Evolutionary conservation across 2,329 filamentous ascomycete genomes (phyloP), one percentile per base, ranked within the genome.

Genomic region (Lachnellula occidentalis): DNA sequence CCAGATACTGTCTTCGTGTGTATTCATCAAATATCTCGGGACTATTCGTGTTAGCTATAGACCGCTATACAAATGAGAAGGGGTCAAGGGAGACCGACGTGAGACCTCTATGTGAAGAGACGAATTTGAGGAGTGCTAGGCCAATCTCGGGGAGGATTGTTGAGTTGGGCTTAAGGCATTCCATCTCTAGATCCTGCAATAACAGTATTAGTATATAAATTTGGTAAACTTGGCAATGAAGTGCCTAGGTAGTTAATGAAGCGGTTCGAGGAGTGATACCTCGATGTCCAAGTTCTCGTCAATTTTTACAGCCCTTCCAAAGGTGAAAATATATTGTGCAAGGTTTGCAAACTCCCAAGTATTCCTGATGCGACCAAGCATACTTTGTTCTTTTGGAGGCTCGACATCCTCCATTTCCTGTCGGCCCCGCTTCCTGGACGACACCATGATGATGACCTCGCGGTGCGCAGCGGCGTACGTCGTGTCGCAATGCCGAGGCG

Each of bases 321-420:
- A 99, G 41, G 92, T 82, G 70, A 86, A 88, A 58, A 97, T 89
- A 80, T 91, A 99, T 73, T 99, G 92, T 74, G 87, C 91, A 7
- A 97, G 76, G 67, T 91, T 92, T 58, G 92, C 90, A 72, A 97
- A 96, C 71, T 96, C 88, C 92, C 92, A 97, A 79, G 89, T 91
- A 69, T 89, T 94, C 59, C 92, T 84, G 62, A 97, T 80, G 61
- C 79, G 84, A 55, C 83, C 75, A 27, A 95, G 76, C 52, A 83
- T 64, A 17, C 50, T 64, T 43, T 43, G 66, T 60, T 61, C 70
- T 45, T 59, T 70, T 60, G 58, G 67, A 56, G 53, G 45, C 41
- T 67, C 64, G 41, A 59, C 60, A 45, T 56, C 56, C 55, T 74
- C 73, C 61, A 71, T 69, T 61, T 78, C 75, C 64, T 73, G 72